phyloP scores from a whole-genome alignment of 2,329 filamentous ascomycete species.

The Penicillium sp. region DNA sequence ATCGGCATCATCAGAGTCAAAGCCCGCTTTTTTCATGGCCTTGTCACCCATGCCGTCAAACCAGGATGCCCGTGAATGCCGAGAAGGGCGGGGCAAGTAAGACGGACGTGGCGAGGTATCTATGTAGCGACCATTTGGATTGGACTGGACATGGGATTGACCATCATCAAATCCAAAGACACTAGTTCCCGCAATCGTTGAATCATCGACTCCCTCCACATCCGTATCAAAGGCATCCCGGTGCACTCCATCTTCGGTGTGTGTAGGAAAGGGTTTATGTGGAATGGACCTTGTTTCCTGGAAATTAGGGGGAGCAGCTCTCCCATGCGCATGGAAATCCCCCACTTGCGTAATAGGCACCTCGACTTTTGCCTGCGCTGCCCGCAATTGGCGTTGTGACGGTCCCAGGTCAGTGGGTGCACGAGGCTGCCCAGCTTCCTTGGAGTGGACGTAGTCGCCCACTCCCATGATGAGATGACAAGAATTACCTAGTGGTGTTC shows the following conservation, averaged over 20 bases:
- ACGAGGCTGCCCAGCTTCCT: slow-evolving; percentile 34
- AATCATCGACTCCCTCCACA: slow-evolving; percentile 46
- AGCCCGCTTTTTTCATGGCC: slow-evolving; percentile 37
- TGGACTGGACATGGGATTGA: slow-evolving; percentile 24
- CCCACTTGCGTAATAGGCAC: slow-evolving; percentile 31
- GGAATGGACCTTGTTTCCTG: slow-evolving; percentile 19
- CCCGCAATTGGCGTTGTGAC: slow-evolving; percentile 33
- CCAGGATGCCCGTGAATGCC: slow-evolving; percentile 32
- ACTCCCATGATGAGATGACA: slow-evolving; percentile 37
- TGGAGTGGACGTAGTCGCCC: slow-evolving; percentile 44
- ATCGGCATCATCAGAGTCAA: slow-evolving; percentile 36
- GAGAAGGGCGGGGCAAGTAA: slow-evolving; percentile 26
- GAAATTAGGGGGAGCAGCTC: slow-evolving; percentile 11
- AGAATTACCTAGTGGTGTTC: background rate
- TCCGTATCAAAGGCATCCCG: slow-evolving; percentile 46
- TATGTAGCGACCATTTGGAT: slow-evolving; percentile 19
- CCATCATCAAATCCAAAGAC: slow-evolving; percentile 36
- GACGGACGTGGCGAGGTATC: slow-evolving; percentile 21
- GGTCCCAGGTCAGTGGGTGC: slow-evolving; percentile 22
- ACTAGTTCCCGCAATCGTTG: slow-evolving; percentile 42
- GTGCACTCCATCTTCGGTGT: slow-evolving; percentile 15
- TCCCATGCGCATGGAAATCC: slow-evolving; percentile 21
- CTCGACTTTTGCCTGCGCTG: slow-evolving; percentile 37
- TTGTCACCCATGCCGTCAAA: slow-evolving; percentile 36
- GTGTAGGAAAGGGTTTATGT: slow-evolving; percentile 13